A percentile compares a stretch with the other conserved stretches of the same genome.
phyloP scores from a whole-genome alignment of 78 protist genomes.

The Dictyostelium brefeldianum region DNA sequence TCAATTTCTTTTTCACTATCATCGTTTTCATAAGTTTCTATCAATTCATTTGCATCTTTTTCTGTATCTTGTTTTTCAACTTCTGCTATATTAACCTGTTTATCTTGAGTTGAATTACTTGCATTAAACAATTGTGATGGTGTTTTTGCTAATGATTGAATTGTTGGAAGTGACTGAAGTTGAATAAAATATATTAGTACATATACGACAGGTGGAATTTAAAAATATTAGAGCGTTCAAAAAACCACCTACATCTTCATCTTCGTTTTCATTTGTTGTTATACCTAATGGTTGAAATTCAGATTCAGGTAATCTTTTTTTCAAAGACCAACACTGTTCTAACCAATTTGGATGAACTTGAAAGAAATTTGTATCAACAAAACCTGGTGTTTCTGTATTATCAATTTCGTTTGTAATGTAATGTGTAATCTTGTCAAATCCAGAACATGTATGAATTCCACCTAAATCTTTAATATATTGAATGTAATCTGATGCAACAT shows the following conservation, averaged over 20 bases:
- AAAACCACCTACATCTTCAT: not conserved
- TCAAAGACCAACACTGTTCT: not conserved
- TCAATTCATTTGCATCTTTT: not conserved
- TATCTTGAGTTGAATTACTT: not conserved
- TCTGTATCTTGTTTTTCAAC: not conserved
- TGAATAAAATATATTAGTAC: not conserved
- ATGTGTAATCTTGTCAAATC: not conserved
- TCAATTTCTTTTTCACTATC: not conserved
- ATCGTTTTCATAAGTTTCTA: not conserved
- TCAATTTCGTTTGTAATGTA: not conserved
- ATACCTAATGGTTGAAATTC: not conserved
- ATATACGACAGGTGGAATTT: too few relatives aligned
- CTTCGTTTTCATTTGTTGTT: not conserved
- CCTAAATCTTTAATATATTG: slow-evolving; percentile 77
- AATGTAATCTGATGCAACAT: not conserved
- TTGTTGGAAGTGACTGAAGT: not conserved
- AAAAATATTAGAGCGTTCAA: too few relatives aligned
- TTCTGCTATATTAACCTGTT: not conserved
- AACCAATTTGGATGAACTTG: slow-evolving; percentile 1
- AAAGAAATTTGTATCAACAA: not conserved
- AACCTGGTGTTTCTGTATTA: not conserved
- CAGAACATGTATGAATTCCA: slow-evolving; percentile 90
- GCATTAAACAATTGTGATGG: not conserved
- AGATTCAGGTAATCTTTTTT: not conserved
- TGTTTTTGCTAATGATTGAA: not conserved